Conservation (phyloP, 2,329 filamentous ascomycete genomes). For the Immersiporthe knoxdaviesiana region DNA sequence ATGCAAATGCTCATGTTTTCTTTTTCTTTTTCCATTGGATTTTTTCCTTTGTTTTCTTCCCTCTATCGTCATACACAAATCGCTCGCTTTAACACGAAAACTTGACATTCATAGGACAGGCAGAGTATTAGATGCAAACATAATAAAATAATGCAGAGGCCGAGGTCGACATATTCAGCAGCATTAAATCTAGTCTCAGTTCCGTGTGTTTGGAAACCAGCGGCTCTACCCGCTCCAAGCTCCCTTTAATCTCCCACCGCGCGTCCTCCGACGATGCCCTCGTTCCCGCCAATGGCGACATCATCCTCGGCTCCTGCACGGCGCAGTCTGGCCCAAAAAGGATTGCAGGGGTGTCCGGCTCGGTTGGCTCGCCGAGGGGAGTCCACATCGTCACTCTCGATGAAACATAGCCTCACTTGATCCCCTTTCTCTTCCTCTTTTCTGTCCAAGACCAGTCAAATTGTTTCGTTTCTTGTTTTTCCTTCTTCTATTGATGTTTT, state of each 20-base stretch:
- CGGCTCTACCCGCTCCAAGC: constrained; percentile 8
- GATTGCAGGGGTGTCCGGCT: background rate
- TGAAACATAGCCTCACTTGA: constrained; percentile 5
- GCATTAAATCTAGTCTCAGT: background rate
- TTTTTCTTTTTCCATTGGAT: background rate
- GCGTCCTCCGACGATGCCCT: constrained; percentile 15
- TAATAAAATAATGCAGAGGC: background rate
- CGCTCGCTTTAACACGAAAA: background rate
- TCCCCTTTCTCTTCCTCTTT: background rate
- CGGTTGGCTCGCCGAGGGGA: constrained; percentile 1
- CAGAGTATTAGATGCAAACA: background rate
- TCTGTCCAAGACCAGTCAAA: background rate
- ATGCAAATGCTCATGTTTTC: background rate
- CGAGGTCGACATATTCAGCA: background rate
- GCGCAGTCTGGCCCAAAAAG: background rate
- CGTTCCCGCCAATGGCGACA: constrained; percentile 17
- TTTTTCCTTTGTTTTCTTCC: too few relatives aligned
- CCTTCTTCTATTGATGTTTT: background rate
- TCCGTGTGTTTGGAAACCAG: constrained; percentile 2
- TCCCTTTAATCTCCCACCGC: constrained; percentile 17
- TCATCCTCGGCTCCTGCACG: background rate
- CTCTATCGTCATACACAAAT: too few relatives aligned
- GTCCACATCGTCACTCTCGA: constrained; percentile 5
- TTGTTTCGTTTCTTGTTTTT: constrained; percentile 16
- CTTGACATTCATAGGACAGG: background rate